A percentile compares a stretch with the other conserved stretches of the same genome.
phyloP scores from a whole-genome alignment of 805 yeast genomes.

The Jamesozyma piceae region DNA sequence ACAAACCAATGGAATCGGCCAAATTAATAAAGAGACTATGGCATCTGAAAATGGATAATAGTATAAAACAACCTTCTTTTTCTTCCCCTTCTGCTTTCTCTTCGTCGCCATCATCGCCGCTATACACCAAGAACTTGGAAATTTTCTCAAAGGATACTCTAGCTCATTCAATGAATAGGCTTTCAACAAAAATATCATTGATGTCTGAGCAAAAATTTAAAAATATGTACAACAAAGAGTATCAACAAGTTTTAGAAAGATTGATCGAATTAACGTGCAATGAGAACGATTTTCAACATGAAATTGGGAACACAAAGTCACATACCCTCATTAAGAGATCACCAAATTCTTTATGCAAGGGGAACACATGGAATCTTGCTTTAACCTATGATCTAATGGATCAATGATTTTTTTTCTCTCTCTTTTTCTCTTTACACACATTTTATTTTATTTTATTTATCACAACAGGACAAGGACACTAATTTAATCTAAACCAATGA shows the following conservation, averaged over 20 bases:
- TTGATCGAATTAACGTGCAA: background rate
- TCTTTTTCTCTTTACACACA: background rate
- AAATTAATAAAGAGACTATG: background rate
- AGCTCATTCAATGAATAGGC: background rate
- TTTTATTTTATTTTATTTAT: too few species aligned
- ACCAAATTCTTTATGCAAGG: background rate
- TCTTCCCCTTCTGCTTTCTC: background rate
- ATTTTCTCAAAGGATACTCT: background rate
- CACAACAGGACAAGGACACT: too few species aligned
- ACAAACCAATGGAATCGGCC: background rate
- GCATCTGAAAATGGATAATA: background rate
- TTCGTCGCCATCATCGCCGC: too few species aligned
- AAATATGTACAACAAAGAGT: background rate
- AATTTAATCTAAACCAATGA: too few species aligned
- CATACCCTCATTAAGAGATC: background rate
- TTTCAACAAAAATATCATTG: background rate
- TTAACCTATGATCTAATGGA: background rate
- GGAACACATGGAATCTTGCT: background rate
- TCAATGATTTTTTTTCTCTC: background rate
- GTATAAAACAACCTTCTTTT: background rate
- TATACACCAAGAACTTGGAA: background rate
- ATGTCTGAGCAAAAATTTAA: background rate
- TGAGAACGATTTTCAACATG: background rate
- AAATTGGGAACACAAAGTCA: background rate
- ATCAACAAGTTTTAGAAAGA: background rate